Percentiles rank a stretch among this genome's conserved stretches.
These are phyloP conservation scores for Bretschneidera sinensis DNA, from an alignment of 345 rosid species.

Conservation along the genomic window DNA sequence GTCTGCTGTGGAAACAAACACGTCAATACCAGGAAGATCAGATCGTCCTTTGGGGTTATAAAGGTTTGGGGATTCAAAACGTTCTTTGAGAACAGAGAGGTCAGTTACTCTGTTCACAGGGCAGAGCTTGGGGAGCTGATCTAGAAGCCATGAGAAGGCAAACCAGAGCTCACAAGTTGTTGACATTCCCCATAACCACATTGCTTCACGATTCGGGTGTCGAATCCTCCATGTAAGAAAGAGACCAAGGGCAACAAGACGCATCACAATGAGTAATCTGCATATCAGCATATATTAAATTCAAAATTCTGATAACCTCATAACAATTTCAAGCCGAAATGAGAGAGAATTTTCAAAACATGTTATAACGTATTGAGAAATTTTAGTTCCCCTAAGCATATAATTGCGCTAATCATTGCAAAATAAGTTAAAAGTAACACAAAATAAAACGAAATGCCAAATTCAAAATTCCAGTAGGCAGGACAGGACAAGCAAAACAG, in stretches of 20 bases:
- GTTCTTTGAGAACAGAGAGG: conserved; percentile 54
- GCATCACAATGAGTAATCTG: conserved; percentile 52
- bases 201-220: conserved; percentile 65
- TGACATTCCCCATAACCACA: conserved; percentile 81
- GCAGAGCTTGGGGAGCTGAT: conserved; percentile 78
- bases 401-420: too few species aligned
- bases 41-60: conserved; percentile 73
- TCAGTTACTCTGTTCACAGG: conserved; percentile 71
- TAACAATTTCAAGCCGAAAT: too few species aligned
- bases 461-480: too few species aligned
- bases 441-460: too few species aligned
- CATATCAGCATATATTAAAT: conserved; percentile 7
- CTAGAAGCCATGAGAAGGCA: conserved; percentile 74
- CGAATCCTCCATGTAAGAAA: conserved; percentile 70
- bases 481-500: too few species aligned
- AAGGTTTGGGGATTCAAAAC: conserved; percentile 69
- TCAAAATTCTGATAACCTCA: not conserved
- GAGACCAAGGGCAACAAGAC: conserved; percentile 58
- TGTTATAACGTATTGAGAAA: not conserved
- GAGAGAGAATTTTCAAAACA: not conserved
- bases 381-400: too few species aligned
- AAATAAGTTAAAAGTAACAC: too few species aligned
- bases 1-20: conserved; percentile 77
- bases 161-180: conserved; percentile 74
- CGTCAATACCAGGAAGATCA: conserved; percentile 74